Evolutionary conservation across 2,329 filamentous ascomycete species (phyloP).

Genomic region (Pestalotiopsis sp.): DNA sequence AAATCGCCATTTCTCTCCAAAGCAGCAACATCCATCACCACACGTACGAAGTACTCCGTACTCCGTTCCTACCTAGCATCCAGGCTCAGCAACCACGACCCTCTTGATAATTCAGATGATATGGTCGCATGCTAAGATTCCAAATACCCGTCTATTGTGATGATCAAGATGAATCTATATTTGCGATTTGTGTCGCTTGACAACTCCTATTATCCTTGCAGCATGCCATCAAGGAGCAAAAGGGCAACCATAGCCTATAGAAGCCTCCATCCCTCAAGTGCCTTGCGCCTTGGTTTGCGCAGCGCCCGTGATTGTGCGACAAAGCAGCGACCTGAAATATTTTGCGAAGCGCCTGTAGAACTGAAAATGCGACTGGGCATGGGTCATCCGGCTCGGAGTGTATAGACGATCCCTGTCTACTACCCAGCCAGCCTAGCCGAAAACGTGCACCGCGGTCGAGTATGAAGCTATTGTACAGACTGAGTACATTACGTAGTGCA

Average conservation of each 20-base stretch:
- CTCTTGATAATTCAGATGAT: no score
- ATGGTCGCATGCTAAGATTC: no score
- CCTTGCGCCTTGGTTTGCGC: background rate
- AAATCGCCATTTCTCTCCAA: background rate
- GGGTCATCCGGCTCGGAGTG: background rate
- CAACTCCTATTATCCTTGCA: background rate
- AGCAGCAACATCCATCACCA: background rate
- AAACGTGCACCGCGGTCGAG: background rate
- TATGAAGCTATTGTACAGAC: background rate
- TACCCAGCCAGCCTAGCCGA: background rate
- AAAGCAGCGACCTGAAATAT: background rate
- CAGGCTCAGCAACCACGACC: no score
- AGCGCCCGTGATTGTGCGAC: background rate
- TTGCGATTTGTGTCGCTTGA: background rate
- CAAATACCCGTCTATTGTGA: no score
- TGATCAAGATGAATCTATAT: background rate
- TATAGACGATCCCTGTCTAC: background rate
- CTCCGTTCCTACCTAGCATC: no score
- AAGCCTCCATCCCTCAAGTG: background rate
- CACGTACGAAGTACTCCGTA: no score
- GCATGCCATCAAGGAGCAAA: background rate
- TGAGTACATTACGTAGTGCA: no score
- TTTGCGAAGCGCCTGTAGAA: slow-evolving; percentile 4
- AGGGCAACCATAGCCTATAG: background rate
- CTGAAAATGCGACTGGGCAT: background rate